Base-by-base conservation (phyloP, 1,139 yeast species). In the Blastobotrys apis region DNA sequence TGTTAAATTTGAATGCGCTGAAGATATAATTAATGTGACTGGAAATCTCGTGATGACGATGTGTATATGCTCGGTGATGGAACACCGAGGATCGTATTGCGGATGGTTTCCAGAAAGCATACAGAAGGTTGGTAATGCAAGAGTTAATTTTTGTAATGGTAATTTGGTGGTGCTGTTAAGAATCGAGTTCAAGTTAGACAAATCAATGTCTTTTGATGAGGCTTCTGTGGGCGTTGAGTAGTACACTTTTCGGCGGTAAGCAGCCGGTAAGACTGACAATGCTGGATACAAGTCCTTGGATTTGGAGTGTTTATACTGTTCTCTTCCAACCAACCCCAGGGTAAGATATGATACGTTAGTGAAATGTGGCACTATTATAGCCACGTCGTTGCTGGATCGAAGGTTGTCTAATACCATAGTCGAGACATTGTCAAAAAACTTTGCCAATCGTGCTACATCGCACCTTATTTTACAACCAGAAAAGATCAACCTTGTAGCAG, bases 391-490 rank as follows among this genome's bases (percentile, higher is more conserved):
- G 9, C 19, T 22, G 8, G 37, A 33, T 3, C 41, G 36, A 5
- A 45, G 35, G 30, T 45, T 45, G 35, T 45, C 45, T n/a, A 45
- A 15, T 6, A 34, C 25, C 16, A 45, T 20, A 8, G 37, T 15
- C 21, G 21, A 17, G 12, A 45, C 45, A 13, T 39, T 30, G 12
- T 23, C 16, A 16, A 45, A 37, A 17, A 12, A 34, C 3, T 9
- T 16, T 3, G 26, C 27, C 15, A 39, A 27, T 6, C 22, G 22
- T n/a, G 25, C 13, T 13, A 10, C 29, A 6, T 17, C 17, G 33
- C 43, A 30, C 6, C 43, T 33, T 4, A 47, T 26, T 16, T 33
- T 25, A 19, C 49, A 47, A 8, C 47, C 45, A 1, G 49, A 43
- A 4, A 47, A 29, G n/a, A 42, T 37, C 6, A 34, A 33, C n/a